Evolutionary conservation across 805 yeast genomes (phyloP).

Genomic region (Cyberlindnera xylosilytica): DNA sequence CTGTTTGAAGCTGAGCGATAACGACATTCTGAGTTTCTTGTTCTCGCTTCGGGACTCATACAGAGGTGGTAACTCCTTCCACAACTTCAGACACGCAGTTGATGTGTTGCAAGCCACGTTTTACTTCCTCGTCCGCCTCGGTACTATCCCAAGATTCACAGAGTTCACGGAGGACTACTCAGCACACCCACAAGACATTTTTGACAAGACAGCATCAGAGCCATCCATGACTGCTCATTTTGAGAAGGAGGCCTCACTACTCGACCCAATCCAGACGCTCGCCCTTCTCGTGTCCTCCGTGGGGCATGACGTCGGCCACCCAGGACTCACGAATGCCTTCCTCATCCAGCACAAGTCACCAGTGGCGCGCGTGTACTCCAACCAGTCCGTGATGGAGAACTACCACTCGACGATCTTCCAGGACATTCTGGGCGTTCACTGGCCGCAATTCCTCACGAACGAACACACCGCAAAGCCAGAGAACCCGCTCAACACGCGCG

Average conservation of each 20-base stretch:
- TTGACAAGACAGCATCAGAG: not conserved
- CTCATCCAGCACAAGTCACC: constrained; percentile 58
- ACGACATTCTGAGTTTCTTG: constrained; percentile 55
- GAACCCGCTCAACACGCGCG: constrained; percentile 23
- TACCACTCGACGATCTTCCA: constrained; percentile 71
- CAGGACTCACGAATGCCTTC: constrained; percentile 86
- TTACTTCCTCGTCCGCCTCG: constrained; percentile 45
- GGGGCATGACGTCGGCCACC: constrained; percentile 97
- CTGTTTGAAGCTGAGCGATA: constrained; percentile 29
- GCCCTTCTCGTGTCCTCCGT: constrained; percentile 75
- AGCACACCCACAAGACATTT: constrained; percentile 17
- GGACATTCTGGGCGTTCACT: constrained; percentile 46
- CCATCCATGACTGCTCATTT: not conserved
- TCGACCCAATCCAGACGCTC: constrained; percentile 44
- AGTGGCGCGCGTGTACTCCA: constrained; percentile 57
- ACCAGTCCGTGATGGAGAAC: constrained; percentile 73
- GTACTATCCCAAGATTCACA: constrained; percentile 23
- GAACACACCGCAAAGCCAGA: constrained; percentile 9
- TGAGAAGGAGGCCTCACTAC: constrained; percentile 15
- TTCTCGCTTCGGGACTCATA: constrained; percentile 74
- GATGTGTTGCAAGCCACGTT: constrained; percentile 93
- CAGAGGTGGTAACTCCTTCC: constrained; percentile 84
- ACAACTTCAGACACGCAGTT: constrained; percentile 92
- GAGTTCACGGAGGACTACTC: constrained; percentile 19
- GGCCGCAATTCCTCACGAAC: constrained; percentile 39